Evolutionary conservation across 305 asterid genomes (phyloP).

Genomic region (Ajuga reptans): DNA sequence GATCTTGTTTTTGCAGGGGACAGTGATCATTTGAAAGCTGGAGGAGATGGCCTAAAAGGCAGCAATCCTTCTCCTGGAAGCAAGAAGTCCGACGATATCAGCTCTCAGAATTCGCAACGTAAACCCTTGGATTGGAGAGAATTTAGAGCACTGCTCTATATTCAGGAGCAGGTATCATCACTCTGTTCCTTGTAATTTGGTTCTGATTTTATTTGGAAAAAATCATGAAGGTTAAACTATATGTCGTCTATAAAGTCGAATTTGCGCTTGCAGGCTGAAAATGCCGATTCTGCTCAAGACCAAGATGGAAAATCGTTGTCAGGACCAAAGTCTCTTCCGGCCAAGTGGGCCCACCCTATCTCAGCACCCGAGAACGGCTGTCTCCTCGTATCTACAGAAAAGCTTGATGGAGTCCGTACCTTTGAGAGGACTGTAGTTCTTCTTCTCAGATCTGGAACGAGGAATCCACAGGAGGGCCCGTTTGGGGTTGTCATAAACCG

Average conservation of each 20-base stretch:
- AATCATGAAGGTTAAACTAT: not conserved
- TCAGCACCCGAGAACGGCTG: constrained; percentile 91
- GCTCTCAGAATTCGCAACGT: constrained; percentile 39
- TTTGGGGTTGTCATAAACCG: constrained; percentile 80
- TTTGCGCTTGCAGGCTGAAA: constrained; percentile 42
- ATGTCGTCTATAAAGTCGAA: not conserved
- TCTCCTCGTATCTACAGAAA: constrained; percentile 83
- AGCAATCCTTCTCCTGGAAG: constrained; percentile 42
- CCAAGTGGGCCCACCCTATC: constrained; percentile 96
- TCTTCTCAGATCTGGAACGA: constrained; percentile 79
- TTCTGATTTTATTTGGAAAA: no score
- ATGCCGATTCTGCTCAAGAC: constrained; percentile 32
- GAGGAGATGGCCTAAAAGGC: constrained; percentile 59
- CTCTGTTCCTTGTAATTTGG: not conserved
- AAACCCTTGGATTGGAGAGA: constrained; percentile 95
- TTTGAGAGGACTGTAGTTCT: constrained; percentile 86
- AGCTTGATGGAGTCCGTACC: constrained; percentile 74
- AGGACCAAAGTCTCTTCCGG: constrained; percentile 45
- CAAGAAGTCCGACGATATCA: constrained; percentile 39
- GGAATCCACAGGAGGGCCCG: constrained; percentile 86
- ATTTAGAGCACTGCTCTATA: constrained; percentile 77
- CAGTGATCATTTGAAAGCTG: constrained; percentile 38
- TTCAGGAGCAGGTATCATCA: constrained; percentile 65
- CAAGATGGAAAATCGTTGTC: constrained; percentile 34
- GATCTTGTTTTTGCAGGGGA: constrained; percentile 27